Conservation (phyloP, 345 rosid species). For the Noccaea bulbosa region DNA sequence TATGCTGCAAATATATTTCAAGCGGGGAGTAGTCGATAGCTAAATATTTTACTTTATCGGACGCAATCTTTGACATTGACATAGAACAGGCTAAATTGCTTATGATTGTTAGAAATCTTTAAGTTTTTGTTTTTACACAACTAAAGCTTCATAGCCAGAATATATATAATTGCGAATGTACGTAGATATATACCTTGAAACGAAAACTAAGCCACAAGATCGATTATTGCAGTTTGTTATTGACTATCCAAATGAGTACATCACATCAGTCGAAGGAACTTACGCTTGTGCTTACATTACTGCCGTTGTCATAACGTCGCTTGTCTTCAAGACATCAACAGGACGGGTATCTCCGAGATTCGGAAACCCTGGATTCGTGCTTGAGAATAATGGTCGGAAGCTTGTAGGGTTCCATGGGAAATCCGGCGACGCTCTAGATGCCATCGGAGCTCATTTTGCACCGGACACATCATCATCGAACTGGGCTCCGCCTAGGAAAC, state of each 20-base stretch:
- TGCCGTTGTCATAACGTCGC: neutral
- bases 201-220: neutral
- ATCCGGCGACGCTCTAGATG: neutral
- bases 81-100: too few species aligned
- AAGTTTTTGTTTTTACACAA: too few species aligned
- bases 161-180: neutral
- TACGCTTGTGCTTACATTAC: neutral
- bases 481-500: conserved; percentile 2
- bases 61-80: neutral
- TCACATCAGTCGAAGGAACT: conserved; percentile 22
- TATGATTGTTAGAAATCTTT: too few species aligned
- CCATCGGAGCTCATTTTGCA: conserved; percentile 16
- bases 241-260: conserved; percentile 24
- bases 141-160: too few species aligned
- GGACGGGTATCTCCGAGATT: conserved; percentile 3
- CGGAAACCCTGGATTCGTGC: neutral
- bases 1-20: too few species aligned
- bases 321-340: conserved; percentile 23
- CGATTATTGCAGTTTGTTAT: conserved; percentile 10
- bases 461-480: neutral
- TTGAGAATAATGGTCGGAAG: conserved; percentile 1
- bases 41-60: neutral
- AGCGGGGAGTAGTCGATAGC: neutral
- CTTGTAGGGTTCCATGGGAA: conserved; percentile 31
- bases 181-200: too few species aligned